A percentile compares a stretch with the other conserved stretches of the same genome.
These are phyloP conservation scores for Sequoiadendron giganteum DNA, from an alignment of 75 land plant genomes.

Conservation along the genomic window DNA sequence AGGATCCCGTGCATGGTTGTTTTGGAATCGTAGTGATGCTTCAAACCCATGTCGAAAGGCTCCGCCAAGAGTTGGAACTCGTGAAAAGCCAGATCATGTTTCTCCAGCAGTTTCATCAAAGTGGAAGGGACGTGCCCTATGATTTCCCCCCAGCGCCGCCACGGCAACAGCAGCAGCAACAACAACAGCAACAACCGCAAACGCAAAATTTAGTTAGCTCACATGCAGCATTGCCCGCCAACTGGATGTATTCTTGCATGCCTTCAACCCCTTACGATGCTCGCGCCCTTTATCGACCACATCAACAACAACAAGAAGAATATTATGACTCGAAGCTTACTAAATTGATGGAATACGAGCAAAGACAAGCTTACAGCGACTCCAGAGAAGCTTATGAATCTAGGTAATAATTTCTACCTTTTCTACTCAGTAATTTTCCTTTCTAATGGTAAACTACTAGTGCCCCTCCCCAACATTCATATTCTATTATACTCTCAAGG, in stretches of 20 bases:
- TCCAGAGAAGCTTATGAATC: conserved; percentile 16
- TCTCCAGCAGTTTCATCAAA: background rate
- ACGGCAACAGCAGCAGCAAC: background rate
- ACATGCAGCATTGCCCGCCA: background rate
- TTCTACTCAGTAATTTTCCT: background rate
- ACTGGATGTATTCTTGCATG: background rate
- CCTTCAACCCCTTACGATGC: too few species aligned
- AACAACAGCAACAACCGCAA: conserved; percentile 8
- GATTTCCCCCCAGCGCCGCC: background rate
- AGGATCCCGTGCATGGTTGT: conserved; percentile 67
- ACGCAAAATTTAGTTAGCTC: background rate
- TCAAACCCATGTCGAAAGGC: conserved; percentile 23
- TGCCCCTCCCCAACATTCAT: too few species aligned
- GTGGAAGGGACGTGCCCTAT: too few species aligned
- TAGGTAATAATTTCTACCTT: background rate
- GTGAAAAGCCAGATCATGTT: conserved; percentile 15
- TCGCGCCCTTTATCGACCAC: background rate
- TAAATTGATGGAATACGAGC: background rate
- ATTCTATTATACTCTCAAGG: too few species aligned
- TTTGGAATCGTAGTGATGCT: conserved; percentile 31
- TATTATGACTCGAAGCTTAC: background rate
- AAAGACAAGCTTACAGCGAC: background rate
- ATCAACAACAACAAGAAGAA: background rate
- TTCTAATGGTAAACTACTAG: too few species aligned
- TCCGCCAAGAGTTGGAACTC: conserved; percentile 31